These are phyloP conservation scores for Corymbia calophylla DNA, from an alignment of 441 rosid species.

Conservation along the genomic window DNA sequence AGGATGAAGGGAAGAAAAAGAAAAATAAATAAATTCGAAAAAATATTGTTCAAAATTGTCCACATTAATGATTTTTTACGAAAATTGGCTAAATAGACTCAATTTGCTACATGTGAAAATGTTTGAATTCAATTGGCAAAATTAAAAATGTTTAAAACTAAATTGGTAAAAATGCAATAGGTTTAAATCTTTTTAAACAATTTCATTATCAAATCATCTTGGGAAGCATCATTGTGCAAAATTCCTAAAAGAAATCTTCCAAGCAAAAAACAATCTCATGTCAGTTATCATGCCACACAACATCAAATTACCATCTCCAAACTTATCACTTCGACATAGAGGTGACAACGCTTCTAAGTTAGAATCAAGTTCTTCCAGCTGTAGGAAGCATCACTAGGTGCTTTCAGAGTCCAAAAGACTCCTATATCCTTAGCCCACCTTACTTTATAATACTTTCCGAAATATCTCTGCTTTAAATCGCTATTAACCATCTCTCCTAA, in stretches of 20 bases:
- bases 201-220: neutral
- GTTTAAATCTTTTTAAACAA: too few relatives aligned
- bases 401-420: neutral
- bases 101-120: too few relatives aligned
- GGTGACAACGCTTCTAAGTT: neutral
- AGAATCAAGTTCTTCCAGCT: neutral
- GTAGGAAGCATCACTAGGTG: neutral
- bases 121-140: too few relatives aligned
- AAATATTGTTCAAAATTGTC: too few relatives aligned
- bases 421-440: neutral
- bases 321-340: neutral
- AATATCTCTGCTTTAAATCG: neutral
- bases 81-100: too few relatives aligned
- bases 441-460: neutral
- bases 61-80: accelerated
- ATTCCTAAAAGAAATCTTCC: neutral
- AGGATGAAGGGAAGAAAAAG: neutral
- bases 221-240: neutral
- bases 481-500: neutral
- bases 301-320: neutral
- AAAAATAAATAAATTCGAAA: too few relatives aligned
- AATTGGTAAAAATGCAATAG: too few relatives aligned
- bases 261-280: neutral
- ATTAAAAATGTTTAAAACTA: too few relatives aligned
- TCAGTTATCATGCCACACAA: neutral